Percentiles rank a stretch among this genome's conserved stretches.
Conservation (phyloP, 1,284 basidiomycete species). For the Sporisorium exsertum region DNA sequence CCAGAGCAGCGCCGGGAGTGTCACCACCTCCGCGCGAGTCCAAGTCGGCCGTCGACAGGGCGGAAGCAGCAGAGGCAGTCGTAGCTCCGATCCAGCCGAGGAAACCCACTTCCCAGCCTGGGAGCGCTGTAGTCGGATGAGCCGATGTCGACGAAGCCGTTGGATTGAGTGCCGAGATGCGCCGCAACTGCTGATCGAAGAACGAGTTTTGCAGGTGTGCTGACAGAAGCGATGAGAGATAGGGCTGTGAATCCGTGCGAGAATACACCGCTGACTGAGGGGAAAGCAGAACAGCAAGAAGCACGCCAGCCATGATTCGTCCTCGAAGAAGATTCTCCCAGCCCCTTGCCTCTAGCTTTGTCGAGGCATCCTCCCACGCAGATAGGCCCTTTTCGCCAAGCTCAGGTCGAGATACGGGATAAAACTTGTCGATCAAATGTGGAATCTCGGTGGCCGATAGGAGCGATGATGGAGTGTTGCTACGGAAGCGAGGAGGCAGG, state of each 20-base stretch:
- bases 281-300: conserved; percentile 34
- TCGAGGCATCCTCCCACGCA: conserved; percentile 13
- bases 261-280: conserved; percentile 35
- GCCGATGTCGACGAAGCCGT: conserved; percentile 22
- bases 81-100: conserved; percentile 47
- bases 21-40: conserved; percentile 42
- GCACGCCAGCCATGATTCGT: conserved; percentile 46
- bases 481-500: conserved; percentile 33
- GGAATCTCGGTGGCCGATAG: conserved; percentile 36
- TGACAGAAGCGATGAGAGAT: conserved; percentile 37
- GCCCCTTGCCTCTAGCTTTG: conserved; percentile 35
- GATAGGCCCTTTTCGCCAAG: conserved; percentile 32
- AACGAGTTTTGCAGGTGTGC: conserved; percentile 34
- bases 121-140: conserved; percentile 44
- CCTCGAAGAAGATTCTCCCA: conserved; percentile 45
- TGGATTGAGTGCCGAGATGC: conserved; percentile 46
- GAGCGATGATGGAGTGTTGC: conserved; percentile 24
- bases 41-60: conserved; percentile 30
- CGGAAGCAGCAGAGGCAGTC: conserved; percentile 28
- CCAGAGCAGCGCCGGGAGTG: conserved; percentile 40
- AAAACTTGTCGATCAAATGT: conserved; percentile 54
- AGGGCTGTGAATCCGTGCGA: conserved; percentile 19
- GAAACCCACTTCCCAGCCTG: conserved; percentile 54
- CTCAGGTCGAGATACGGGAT: conserved; percentile 44
- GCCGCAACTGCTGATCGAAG: conserved; percentile 42